These are phyloP conservation scores for Fusarium goolgardi DNA, from an alignment of 2,329 filamentous ascomycete genomes.

Conservation along the genomic window DNA sequence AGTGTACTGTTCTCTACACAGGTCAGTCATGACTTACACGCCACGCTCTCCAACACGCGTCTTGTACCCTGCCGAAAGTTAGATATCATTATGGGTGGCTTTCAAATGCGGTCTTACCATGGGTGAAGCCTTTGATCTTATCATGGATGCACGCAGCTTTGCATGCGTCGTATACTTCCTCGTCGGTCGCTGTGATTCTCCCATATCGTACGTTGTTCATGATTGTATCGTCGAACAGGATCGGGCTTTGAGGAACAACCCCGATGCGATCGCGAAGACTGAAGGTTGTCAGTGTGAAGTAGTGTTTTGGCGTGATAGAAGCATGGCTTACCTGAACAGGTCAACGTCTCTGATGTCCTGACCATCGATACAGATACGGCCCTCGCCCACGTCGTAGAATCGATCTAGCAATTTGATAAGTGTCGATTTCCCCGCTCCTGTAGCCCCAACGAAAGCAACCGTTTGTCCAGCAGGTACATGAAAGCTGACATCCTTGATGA, in stretches of 20 bases:
- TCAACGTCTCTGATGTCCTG: constrained; percentile 68
- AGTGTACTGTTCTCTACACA: constrained; percentile 18
- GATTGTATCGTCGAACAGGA: constrained; percentile 68
- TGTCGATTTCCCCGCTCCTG: constrained; percentile 70
- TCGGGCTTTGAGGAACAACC: constrained; percentile 66
- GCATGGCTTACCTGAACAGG: constrained; percentile 56
- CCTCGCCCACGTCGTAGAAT: constrained; percentile 67
- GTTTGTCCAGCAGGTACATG: constrained; percentile 63
- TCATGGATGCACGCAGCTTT: constrained; percentile 68
- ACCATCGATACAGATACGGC: constrained; percentile 66
- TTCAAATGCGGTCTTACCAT: constrained; percentile 52
- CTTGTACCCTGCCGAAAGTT: constrained; percentile 55
- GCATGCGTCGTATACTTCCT: constrained; percentile 66
- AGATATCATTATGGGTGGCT: constrained; percentile 5
- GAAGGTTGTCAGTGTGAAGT: constrained; percentile 39
- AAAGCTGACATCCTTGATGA: constrained; percentile 66
- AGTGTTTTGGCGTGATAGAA: not conserved
- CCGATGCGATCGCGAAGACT: constrained; percentile 66
- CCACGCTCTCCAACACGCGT: constrained; percentile 64
- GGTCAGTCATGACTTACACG: constrained; percentile 51
- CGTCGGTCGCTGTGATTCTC: constrained; percentile 64
- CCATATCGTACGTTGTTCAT: constrained; percentile 71
- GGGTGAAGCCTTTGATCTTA: constrained; percentile 65
- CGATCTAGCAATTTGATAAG: constrained; percentile 68
- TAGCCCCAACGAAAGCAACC: constrained; percentile 70